Conservation (phyloP, 2,329 filamentous ascomycete species). For the Penicillium sp. region DNA sequence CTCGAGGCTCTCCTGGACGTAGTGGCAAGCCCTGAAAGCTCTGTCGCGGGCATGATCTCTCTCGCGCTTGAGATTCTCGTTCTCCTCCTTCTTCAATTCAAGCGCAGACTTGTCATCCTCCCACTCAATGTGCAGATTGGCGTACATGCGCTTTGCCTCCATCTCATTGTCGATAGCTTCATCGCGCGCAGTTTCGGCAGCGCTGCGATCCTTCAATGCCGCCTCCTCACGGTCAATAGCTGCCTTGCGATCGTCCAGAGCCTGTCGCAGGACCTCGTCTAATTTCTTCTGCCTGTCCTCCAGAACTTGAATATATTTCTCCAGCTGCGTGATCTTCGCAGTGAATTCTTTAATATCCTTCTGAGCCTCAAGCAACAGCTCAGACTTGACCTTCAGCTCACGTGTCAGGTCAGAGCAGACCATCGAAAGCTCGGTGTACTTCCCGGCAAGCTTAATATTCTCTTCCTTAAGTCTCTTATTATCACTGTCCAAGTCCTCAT, state of each 20-base stretch:
- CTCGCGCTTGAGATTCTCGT: background rate
- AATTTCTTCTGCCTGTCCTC: background rate
- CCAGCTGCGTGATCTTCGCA: background rate
- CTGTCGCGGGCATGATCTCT: background rate
- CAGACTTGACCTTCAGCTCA: background rate
- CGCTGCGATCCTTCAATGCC: background rate
- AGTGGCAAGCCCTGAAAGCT: background rate
- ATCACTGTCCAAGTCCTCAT: background rate
- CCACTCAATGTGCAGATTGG: background rate
- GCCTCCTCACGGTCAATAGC: background rate
- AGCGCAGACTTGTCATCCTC: background rate
- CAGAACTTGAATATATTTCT: background rate
- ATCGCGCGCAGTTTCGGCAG: background rate
- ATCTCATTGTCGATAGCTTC: background rate
- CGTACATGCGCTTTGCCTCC: background rate
- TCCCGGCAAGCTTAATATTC: background rate
- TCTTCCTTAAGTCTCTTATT: background rate
- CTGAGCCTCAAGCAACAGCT: background rate
- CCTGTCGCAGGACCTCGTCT: background rate
- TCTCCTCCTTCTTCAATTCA: background rate
- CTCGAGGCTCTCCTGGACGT: background rate
- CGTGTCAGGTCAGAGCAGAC: background rate
- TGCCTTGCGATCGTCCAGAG: background rate
- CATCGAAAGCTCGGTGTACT: background rate
- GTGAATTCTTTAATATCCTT: background rate